Percentiles rank a stretch among this genome's conserved stretches.
Conservation (phyloP, 345 rosid genomes). For the Arabis alpina region DNA sequence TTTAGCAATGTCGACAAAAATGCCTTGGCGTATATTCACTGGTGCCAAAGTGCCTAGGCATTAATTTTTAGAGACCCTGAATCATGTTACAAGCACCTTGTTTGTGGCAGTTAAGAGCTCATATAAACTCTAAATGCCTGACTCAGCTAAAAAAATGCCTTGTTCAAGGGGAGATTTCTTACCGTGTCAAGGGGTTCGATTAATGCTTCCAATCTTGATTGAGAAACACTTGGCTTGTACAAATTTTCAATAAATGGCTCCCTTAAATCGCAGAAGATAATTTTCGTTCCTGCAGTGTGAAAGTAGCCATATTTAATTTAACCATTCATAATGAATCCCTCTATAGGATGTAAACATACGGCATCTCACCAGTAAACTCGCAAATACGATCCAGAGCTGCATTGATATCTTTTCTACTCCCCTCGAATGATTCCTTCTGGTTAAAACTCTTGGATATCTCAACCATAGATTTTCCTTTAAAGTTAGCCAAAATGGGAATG, state of each 20-base stretch:
- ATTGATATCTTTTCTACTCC: slow-evolving; percentile 86
- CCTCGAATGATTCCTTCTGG: slow-evolving; percentile 82
- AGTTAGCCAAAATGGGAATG: slow-evolving; percentile 20
- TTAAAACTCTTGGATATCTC: slow-evolving; percentile 70
- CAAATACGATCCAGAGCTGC: slow-evolving; percentile 87
- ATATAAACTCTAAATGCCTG: slow-evolving; percentile 16
- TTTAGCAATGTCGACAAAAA: slow-evolving; percentile 25
- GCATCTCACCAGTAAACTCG: slow-evolving; percentile 75
- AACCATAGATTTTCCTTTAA: slow-evolving; percentile 59
- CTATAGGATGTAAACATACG: slow-evolving; percentile 1
- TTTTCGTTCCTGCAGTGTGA: slow-evolving; percentile 77
- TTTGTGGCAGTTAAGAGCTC: background rate
- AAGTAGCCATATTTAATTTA: slow-evolving; percentile 21
- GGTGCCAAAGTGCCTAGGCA: slow-evolving; percentile 6
- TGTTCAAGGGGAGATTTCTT: slow-evolving; percentile 41
- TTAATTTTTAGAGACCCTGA: background rate
- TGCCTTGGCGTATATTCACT: background rate
- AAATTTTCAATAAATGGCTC: slow-evolving; percentile 82
- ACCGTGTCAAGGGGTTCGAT: slow-evolving; percentile 84
- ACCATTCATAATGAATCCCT: slow-evolving; percentile 8
- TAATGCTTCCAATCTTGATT: slow-evolving; percentile 76
- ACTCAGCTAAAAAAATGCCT: slow-evolving; percentile 1
- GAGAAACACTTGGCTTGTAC: slow-evolving; percentile 78
- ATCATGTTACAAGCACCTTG: slow-evolving; percentile 16
- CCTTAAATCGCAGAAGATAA: slow-evolving; percentile 88